Conservation (phyloP, 495 filamentous ascomycete species). For the Talaromyces thailandensis region DNA sequence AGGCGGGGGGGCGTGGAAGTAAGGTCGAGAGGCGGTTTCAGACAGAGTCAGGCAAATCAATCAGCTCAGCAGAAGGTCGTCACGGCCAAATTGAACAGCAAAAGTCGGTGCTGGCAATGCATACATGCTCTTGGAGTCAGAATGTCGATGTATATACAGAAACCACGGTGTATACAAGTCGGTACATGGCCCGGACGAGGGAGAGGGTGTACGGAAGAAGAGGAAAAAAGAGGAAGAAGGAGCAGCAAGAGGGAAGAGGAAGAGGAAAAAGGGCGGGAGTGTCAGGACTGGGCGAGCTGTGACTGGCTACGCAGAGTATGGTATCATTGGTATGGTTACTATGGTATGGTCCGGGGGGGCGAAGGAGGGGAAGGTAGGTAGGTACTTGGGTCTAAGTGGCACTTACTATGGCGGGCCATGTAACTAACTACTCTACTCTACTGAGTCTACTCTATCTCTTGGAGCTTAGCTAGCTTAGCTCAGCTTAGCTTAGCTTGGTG, state of each 20-base stretch:
- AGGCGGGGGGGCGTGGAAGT: conserved; percentile 2
- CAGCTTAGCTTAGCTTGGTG: not conserved
- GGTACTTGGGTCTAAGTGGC: not conserved
- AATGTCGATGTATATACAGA: not conserved
- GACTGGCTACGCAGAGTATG: no score
- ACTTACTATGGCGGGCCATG: not conserved
- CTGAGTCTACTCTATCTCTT: no score
- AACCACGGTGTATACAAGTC: not conserved
- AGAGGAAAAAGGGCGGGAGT: not conserved
- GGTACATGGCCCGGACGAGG: not conserved
- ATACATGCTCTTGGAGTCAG: not conserved
- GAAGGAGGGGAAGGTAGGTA: not conserved
- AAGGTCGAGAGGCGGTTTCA: not conserved
- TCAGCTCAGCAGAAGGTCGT: not conserved
- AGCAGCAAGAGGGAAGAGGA: not conserved
- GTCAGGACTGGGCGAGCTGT: not conserved
- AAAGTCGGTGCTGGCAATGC: not conserved
- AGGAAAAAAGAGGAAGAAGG: not conserved
- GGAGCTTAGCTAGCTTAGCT: conserved; percentile 1
- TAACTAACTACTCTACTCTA: no score
- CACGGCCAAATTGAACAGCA: not conserved
- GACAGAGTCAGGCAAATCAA: not conserved
- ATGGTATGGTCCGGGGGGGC: not conserved
- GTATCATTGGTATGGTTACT: no score
- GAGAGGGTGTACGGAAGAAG: not conserved